Percentiles rank a stretch among this genome's conserved stretches.
These are phyloP conservation scores for Amphirosellinia nigrospora DNA, from an alignment of 495 filamentous ascomycete species.

Conservation along the genomic window DNA sequence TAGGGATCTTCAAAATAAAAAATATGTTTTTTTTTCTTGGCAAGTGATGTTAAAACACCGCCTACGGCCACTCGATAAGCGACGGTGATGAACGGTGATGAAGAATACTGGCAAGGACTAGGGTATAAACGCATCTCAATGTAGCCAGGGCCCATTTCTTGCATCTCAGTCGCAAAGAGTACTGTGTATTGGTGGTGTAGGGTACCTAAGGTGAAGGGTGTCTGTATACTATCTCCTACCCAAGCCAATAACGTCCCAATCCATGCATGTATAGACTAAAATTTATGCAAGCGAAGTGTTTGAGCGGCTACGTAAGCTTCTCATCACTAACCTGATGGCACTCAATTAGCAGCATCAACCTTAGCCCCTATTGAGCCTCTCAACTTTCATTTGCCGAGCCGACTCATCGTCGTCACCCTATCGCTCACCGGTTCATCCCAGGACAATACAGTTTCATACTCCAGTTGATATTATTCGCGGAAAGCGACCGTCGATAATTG, in stretches of 20 bases:
- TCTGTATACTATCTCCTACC: not conserved
- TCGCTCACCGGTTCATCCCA: not conserved
- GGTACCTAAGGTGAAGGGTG: not conserved
- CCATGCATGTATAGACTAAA: not conserved
- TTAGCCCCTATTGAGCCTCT: not conserved
- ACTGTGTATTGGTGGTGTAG: no score
- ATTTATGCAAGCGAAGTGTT: not conserved
- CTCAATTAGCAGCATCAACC: not conserved
- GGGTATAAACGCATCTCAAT: not conserved
- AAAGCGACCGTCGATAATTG: not conserved
- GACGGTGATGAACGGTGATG: not conserved
- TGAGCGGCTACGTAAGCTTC: slow-evolving; percentile 9
- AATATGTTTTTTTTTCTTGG: not conserved
- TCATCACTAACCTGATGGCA: not conserved
- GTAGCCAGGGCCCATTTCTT: not conserved
- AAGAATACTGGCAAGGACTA: not conserved
- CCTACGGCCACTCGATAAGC: not conserved
- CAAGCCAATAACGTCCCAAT: not conserved
- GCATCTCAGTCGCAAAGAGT: not conserved
- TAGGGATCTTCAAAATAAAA: not conserved
- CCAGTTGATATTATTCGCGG: not conserved
- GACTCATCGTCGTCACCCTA: slow-evolving; percentile 4
- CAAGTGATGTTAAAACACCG: not conserved
- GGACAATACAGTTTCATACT: not conserved
- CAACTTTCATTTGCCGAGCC: not conserved